A percentile compares a stretch with the other conserved stretches of the same genome.
Conservation (phyloP, 306 rosid genomes). For the Fagus crenata region DNA sequence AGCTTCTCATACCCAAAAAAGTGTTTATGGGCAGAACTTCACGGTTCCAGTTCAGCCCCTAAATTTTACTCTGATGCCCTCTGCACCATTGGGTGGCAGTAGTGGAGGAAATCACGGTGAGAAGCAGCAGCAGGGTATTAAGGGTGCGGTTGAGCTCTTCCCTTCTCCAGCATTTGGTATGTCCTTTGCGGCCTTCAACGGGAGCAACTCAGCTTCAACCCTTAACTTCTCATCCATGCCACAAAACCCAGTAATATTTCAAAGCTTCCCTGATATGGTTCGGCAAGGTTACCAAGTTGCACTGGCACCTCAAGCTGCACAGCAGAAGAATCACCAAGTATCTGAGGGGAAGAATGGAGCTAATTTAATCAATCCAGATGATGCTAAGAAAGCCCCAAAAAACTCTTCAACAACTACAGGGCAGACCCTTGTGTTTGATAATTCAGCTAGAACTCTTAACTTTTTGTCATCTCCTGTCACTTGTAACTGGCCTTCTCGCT, state of each 20-base stretch:
- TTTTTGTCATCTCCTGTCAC: slow-evolving; percentile 45
- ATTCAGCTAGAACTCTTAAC: slow-evolving; percentile 59
- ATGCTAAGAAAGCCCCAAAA: slow-evolving; percentile 43
- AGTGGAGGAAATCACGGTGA: slow-evolving; percentile 46
- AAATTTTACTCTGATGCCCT: slow-evolving; percentile 58
- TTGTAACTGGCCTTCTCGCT: slow-evolving; percentile 50
- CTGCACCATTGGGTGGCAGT: slow-evolving; percentile 44
- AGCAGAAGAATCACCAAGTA: slow-evolving; percentile 43
- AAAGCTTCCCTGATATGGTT: slow-evolving; percentile 50
- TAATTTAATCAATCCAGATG: slow-evolving; percentile 41
- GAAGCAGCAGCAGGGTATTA: slow-evolving; percentile 42
- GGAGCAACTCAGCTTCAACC: slow-evolving; percentile 39
- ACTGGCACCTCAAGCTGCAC: slow-evolving; percentile 41
- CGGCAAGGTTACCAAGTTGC: slow-evolving; percentile 50
- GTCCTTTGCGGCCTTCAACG: slow-evolving; percentile 46
- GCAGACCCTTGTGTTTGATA: slow-evolving; percentile 67
- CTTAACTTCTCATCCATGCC: slow-evolving; percentile 51
- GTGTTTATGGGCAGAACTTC: slow-evolving; percentile 46
- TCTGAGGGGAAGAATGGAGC: slow-evolving; percentile 49
- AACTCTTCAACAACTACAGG: slow-evolving; percentile 41
- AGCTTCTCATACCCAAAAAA: slow-evolving; percentile 41
- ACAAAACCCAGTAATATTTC: slow-evolving; percentile 46
- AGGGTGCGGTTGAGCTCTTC: slow-evolving; percentile 47
- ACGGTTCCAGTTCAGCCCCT: slow-evolving; percentile 58
- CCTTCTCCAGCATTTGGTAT: slow-evolving; percentile 65